Base-by-base conservation (phyloP, 139 green algal species). In the Spirogloea muscicola region DNA sequence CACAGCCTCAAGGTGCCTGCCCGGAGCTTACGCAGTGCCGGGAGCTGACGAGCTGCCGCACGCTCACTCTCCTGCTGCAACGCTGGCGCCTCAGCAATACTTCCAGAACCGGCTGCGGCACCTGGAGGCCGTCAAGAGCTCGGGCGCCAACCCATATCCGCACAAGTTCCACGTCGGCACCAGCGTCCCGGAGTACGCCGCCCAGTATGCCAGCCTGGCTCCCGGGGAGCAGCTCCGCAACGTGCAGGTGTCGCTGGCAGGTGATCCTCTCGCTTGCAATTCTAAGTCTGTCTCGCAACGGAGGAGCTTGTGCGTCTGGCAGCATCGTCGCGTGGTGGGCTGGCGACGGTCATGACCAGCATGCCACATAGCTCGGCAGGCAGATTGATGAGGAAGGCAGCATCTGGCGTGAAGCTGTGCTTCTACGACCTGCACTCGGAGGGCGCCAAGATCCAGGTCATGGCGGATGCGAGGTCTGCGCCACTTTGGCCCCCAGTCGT, bases 341-440 rank as follows among this genome's bases (percentile, higher is more conserved):
- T 52, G 44, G 44, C 44, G 13, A 25, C 44, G n/a, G n/a, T n/a
- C n/a, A n/a, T n/a, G n/a, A n/a, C 42, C 61, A 31, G 46, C 46
- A 55, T 55, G 21, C 21, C 21, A 21, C 46, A 31, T 31, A 5
- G n/a, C 4, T 16, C 57, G 1, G 60, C 75, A 79, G 94, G 93
- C 7, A 86, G 94, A 40, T 81, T 98, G 18, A 87, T 87, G 79
- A 87, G 74, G 76, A 96, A 96, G 86, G 87, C 90, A 7, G 83
- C 91, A 13, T 92, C 84, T 4, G 92, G 94, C 31, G 77, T 86
- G 72, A 98, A 98, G 89, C 87, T 99, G 40, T 68, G 94, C 37
- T 99, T 99, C 86, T 97, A 98, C 68, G 94, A 98, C 82, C 77
- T 99, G 36, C 82, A 87, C 41, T 87, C 66, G 10, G 93, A 97